Evolutionary conservation across 169 alveolate species (phyloP), one percentile per base, ranked within the genome.

Genomic region (Eimeria acervulina): DNA sequence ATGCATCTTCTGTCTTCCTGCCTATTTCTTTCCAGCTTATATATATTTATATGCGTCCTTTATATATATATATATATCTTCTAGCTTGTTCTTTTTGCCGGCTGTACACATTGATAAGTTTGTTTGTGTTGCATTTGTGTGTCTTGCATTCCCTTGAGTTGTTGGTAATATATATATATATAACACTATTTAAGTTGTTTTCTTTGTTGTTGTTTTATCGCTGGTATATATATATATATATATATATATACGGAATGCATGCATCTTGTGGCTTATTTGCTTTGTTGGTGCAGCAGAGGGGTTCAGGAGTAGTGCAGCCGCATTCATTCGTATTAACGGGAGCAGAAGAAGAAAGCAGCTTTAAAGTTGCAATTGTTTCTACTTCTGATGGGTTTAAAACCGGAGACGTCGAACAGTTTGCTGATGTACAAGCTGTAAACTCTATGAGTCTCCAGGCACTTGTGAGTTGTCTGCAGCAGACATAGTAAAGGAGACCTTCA

Each of bases 141-240:
- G n/a, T n/a, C n/a, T n/a, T n/a, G n/a, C n/a, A n/a, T n/a, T n/a
- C n/a, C n/a, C n/a, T n/a, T n/a, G n/a, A n/a, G n/a, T n/a, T n/a
- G n/a, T n/a, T n/a, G n/a, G n/a, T n/a, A n/a, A 72, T 72, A n/a
- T 72, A 72, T 72, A n/a, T 72, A 72, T 72, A n/a, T 72, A 72
- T 72, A n/a, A 5, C 7, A 17, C 31, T 63, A 63, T 63, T 63
- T 63, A 63, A n/a, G n/a, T n/a, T n/a, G n/a, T n/a, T n/a, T n/a
- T n/a, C n/a, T n/a, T n/a, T n/a, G n/a, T n/a, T n/a, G n/a, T n/a
- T n/a, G n/a, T n/a, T n/a, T n/a, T n/a, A n/a, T n/a, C n/a, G n/a
- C n/a, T n/a, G n/a, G n/a, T n/a, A n/a, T 63, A 23, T 63, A 10
- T 63, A 23, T 63, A 10, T 63, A 23, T 63, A 10, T 63, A 23